phyloP scores from a whole-genome alignment of 495 filamentous ascomycete species.

The Podospora comata region DNA sequence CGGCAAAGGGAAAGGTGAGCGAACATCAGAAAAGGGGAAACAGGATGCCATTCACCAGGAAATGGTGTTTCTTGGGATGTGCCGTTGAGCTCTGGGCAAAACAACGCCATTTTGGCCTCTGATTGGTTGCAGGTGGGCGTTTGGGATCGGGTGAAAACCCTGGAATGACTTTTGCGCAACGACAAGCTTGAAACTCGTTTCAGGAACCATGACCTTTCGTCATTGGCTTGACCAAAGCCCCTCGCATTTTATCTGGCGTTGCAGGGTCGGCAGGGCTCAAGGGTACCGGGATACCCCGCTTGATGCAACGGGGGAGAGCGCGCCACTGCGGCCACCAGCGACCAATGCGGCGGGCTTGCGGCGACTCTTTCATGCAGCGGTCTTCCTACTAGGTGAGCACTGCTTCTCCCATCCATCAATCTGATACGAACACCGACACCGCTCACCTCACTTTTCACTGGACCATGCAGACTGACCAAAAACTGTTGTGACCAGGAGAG shows the following conservation, averaged over 20 bases:
- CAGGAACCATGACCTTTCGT: conserved; percentile 8
- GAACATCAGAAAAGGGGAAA: background rate
- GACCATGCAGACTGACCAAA: background rate
- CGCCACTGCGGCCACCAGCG: conserved; percentile 12
- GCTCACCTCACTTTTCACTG: background rate
- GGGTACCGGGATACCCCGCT: conserved; percentile 17
- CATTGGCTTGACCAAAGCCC: conserved; percentile 20
- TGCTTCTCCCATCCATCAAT: background rate
- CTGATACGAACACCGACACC: conserved; percentile 2
- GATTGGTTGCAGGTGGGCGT: conserved; percentile 15
- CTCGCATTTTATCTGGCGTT: conserved; percentile 21
- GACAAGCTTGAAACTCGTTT: conserved; percentile 24
- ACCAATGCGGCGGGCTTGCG: background rate
- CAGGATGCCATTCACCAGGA: background rate
- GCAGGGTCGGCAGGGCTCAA: background rate
- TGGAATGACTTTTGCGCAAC: conserved; percentile 8
- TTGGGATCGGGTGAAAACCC: conserved; percentile 6
- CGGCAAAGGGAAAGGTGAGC: background rate
- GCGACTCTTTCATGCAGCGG: background rate
- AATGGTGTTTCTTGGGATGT: conserved; percentile 7
- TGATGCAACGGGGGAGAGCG: conserved; percentile 4
- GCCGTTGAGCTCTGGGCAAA: background rate
- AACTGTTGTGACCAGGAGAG: conserved; percentile 15
- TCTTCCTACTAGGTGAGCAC: background rate
- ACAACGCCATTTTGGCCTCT: background rate